A percentile compares a stretch with the other conserved stretches of the same genome.
Evolutionary conservation across 352 stramenopile genomes (phyloP).

Genomic region (Aphanomyces invadans): DNA sequence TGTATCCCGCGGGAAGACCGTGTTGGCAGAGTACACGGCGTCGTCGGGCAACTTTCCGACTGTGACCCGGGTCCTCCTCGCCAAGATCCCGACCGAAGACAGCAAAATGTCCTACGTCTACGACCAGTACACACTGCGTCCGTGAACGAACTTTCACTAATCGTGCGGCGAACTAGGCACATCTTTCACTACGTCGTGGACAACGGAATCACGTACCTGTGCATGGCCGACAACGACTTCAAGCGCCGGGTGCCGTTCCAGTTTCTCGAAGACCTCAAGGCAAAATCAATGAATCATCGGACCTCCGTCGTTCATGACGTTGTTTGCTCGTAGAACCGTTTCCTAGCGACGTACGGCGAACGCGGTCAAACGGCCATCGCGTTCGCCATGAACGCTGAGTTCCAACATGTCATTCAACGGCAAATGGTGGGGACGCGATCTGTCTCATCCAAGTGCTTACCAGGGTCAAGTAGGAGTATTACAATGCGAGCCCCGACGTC

Average conservation of each 20-base stretch:
- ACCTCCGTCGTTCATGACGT: background rate
- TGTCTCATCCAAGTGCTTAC: background rate
- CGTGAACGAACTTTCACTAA: background rate
- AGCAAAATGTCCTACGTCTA: constrained; percentile 98
- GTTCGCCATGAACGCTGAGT: constrained; percentile 97
- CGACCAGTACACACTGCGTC: constrained; percentile 73
- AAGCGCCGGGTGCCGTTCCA: constrained; percentile 95
- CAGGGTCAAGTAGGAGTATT: constrained; percentile 50
- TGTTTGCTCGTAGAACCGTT: constrained; percentile 39
- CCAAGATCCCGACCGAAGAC: constrained; percentile 92
- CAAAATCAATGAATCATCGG: background rate
- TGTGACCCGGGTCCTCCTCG: constrained; percentile 94
- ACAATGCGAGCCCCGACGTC: constrained; percentile 82
- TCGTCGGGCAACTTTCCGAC: constrained; percentile 97
- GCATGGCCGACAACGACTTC: constrained; percentile 94
- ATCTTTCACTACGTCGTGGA: constrained; percentile 96
- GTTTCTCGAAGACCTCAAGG: constrained; percentile 97
- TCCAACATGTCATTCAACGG: constrained; percentile 89
- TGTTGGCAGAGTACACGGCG: constrained; percentile 95
- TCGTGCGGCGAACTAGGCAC: constrained; percentile 35
- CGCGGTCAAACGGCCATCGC: constrained; percentile 88
- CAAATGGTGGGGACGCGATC: constrained; percentile 67
- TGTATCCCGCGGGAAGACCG: constrained; percentile 95
- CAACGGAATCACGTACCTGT: constrained; percentile 94
- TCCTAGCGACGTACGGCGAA: constrained; percentile 75